These are phyloP conservation scores for Magnolia changhungtana DNA, from an alignment of 164 flowering plant genomes.

Conservation along the genomic window DNA sequence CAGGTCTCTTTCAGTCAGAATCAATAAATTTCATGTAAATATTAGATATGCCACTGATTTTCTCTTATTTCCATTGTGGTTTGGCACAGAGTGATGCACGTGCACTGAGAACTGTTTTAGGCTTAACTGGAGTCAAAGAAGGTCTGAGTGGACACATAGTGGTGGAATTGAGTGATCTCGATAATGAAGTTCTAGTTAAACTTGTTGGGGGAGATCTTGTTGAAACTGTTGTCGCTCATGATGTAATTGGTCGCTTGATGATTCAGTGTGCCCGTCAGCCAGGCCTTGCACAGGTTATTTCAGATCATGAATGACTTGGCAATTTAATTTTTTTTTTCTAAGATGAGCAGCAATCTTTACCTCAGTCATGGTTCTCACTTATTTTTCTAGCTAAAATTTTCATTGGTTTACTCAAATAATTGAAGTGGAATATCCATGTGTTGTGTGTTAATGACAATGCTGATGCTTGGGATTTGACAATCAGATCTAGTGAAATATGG, in stretches of 20 bases:
- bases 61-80: slow-evolving; percentile 1
- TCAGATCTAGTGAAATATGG: no score
- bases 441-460: no score
- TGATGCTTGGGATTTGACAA: no score
- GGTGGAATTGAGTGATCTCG: slow-evolving; percentile 86
- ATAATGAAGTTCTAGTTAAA: slow-evolving; percentile 81
- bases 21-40: neutral
- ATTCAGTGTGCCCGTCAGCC: slow-evolving; percentile 93
- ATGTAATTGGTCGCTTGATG: slow-evolving; percentile 92
- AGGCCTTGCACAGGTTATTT: slow-evolving; percentile 81
- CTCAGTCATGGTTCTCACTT: neutral
- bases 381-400: neutral
- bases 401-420: neutral
- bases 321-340: neutral
- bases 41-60: neutral
- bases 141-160: slow-evolving; percentile 81
- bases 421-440: neutral
- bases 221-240: slow-evolving; percentile 91
- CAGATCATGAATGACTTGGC: neutral
- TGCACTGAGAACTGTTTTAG: slow-evolving; percentile 75
- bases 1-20: slow-evolving; percentile 39
- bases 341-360: neutral
- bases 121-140: slow-evolving; percentile 80
- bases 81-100: slow-evolving; percentile 74
- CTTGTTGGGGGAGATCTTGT: slow-evolving; percentile 86